phyloP scores from a whole-genome alignment of 257 asterid species.

The Nicotiana benthamiana region DNA sequence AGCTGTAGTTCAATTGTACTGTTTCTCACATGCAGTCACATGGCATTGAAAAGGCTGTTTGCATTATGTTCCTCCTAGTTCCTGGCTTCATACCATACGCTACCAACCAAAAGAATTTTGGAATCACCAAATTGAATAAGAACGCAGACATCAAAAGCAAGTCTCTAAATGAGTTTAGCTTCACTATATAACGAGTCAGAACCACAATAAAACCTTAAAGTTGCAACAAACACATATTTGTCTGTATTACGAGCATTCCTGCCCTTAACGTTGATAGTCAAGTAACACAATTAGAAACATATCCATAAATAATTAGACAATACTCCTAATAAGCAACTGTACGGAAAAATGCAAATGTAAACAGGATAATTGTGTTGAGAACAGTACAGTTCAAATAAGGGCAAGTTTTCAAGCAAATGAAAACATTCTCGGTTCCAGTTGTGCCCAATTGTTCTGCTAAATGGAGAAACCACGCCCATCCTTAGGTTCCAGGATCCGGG shows the following conservation, averaged over 20 bases:
- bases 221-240: neutral
- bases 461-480: too few relatives aligned
- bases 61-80: neutral
- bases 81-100: neutral
- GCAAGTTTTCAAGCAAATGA: too few relatives aligned
- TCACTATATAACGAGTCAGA: neutral
- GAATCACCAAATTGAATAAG: too few relatives aligned
- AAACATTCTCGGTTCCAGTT: neutral
- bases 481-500: too few relatives aligned
- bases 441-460: neutral
- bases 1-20: neutral
- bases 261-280: neutral
- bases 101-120: neutral
- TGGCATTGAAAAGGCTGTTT: neutral
- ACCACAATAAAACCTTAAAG: neutral
- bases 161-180: neutral
- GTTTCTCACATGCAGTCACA: conserved; percentile 5
- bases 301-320: too few relatives aligned
- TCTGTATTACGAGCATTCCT: neutral
- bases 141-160: neutral
- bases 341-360: neutral
- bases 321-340: neutral
- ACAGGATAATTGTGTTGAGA: too few relatives aligned
- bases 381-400: too few relatives aligned
- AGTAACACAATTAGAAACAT: too few relatives aligned